Conservation (phyloP, 2,329 filamentous ascomycete genomes). For the Tolypocladium pustulatum region DNA sequence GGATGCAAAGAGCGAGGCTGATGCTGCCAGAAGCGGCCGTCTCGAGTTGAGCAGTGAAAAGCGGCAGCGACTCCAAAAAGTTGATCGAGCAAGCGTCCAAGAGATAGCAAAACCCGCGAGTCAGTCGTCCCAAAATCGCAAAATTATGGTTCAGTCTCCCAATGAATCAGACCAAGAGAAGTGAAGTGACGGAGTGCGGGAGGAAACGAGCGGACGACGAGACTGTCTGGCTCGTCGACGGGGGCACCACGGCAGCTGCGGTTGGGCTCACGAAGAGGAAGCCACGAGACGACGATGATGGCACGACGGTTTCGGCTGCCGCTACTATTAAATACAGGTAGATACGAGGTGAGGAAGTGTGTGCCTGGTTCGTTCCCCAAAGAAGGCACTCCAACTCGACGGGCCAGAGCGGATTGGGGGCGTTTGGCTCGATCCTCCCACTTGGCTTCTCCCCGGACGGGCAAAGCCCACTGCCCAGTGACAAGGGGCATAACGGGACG, state of each 20-base stretch:
- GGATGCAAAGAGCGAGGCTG: neutral
- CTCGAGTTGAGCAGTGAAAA: neutral
- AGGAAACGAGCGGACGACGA: neutral
- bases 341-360: neutral
- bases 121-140: neutral
- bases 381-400: neutral
- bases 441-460: neutral
- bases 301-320: neutral
- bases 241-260: neutral
- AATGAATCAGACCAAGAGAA: neutral
- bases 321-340: neutral
- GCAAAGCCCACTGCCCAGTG: neutral
- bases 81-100: neutral
- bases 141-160: neutral
- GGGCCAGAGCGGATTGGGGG: neutral
- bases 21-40: neutral
- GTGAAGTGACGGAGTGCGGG: neutral
- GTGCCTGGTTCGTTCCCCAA: neutral
- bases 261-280: neutral
- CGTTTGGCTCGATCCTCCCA: neutral
- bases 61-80: neutral
- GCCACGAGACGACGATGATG: neutral
- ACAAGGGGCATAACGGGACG: neutral
- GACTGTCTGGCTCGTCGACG: neutral
- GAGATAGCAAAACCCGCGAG: neutral